Base-by-base conservation (phyloP, 1,139 yeast species). In the Fermentozyma sake region DNA sequence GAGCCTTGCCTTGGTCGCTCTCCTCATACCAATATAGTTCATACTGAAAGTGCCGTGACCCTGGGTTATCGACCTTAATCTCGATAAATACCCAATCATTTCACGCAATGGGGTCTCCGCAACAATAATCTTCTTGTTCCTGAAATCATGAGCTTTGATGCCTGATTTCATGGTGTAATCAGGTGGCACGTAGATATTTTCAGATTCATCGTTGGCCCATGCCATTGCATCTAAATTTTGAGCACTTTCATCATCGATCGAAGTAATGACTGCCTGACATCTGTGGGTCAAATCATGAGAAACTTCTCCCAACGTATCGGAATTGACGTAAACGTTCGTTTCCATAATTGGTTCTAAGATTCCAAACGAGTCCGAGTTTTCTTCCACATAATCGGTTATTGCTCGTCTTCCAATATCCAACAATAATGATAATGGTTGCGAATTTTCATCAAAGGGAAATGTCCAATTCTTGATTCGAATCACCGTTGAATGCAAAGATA, bases 301-400 rank as follows among this genome's bases (percentile, higher is more conserved):
- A 1, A 91, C 94, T 23, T 68, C 70, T 12, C 98, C 98, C 42
- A 91, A 58, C 34, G 80, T 83, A 35, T 74, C 81, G 13, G 86
- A 81, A 29, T 69, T 68, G 1, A 80, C 81, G 28, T 69, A 72
- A 1, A 91, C 78, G n/a, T 65, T 65, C 5, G 86, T 79, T 22
- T 72, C 66, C 97, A 91, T 89, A 14, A 83, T 67, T 0, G 98
- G 98, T 52, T 91, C 97, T 50, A 89, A 62, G 1, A 87, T 52
- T 2, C 76, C 67, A 45, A 72, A 75, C 3, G 38, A 22, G n/a
- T 32, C 33, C 4, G 27, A 29, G n/a, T 57, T 46, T 2, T 37
- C 37, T 2, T 42, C 51, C 50, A 14, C 76, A 54, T 18, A 78
- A 42, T 2, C 64, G 51, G 17, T 61, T 2, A 62, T 44, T 0